Base-by-base conservation (phyloP, 2,329 filamentous ascomycete species). In the Tolypocladium guangdongense region DNA sequence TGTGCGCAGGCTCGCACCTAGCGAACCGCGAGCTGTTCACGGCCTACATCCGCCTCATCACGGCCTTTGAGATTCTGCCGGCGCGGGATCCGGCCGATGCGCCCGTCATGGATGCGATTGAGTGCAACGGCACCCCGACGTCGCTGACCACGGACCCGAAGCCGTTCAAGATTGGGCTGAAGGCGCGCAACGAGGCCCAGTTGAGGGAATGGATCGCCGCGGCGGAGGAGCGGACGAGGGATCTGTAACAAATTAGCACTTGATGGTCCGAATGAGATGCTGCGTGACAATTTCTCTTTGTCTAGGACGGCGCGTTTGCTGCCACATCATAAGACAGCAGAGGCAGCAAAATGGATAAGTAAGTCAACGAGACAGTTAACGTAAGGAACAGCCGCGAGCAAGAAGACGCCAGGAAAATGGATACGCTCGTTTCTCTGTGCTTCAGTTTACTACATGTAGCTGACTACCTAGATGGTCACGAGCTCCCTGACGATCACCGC, bases 21-120 rank as follows among this genome's bases (percentile, higher is more conserved):
- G 83, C 78, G 3, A 84, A 84, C 62, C 75, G 82, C 2, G 80
- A 84, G 62, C 74, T 85, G 0, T 86, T 77, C 66, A 81, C 78
- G 1, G 78, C 78, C 0, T 83, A 80, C 55, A 67, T 84, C 35
- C 73, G 82, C 1, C 66, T 85, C 39, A 77, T 85, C 55, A 77
- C 74, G 0, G 79, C 80, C 0, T 84, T 84, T 58, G 66, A 76
- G 30, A 77, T 85, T 53, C 67, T 74, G 2, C 71, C 75, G 0
- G 71, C 77, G 0, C 69, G 72, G 46, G 64, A 79, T 27, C 53
- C 59, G 1, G 66, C 64, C 2, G 78, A 82, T 56, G 66, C 67
- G 11, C 80, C 82, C 0, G 71, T 81, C 45, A 66, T 84, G 57
- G 72, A 84, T 62, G 70, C 76, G 0, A 71, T 84, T 39, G 78